These are phyloP conservation scores for Hericium coralloides DNA, from an alignment of 768 basidiomycete genomes.

Conservation along the genomic window DNA sequence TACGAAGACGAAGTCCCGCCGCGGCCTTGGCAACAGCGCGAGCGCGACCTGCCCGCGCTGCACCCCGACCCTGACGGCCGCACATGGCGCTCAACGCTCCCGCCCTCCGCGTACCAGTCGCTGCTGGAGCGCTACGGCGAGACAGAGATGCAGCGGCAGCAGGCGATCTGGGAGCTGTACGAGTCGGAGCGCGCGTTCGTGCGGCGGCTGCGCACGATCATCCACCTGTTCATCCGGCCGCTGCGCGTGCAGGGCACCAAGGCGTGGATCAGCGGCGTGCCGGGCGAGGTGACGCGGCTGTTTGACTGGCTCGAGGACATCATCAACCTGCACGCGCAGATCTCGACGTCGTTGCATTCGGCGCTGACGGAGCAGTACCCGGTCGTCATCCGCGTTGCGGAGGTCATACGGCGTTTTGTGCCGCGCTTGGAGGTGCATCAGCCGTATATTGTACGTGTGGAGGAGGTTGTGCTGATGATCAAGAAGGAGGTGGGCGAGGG, in stretches of 20 bases:
- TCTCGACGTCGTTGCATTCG: conserved; percentile 41
- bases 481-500: conserved; percentile 38
- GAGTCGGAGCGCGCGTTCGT: conserved; percentile 66
- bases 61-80: conserved; percentile 8
- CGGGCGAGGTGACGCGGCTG: conserved; percentile 54
- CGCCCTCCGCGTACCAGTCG: conserved; percentile 22
- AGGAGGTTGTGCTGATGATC: conserved; percentile 46
- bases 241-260: conserved; percentile 63
- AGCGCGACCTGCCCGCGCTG: neutral
- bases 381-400: conserved; percentile 46
- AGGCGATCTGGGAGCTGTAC: conserved; percentile 58
- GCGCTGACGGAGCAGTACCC: conserved; percentile 32
- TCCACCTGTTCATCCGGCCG: conserved; percentile 69
- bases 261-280: conserved; percentile 77
- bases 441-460: conserved; percentile 72
- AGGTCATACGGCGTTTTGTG: conserved; percentile 51
- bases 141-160: conserved; percentile 53
- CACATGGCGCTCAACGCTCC: conserved; percentile 14
- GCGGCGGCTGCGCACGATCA: conserved; percentile 50
- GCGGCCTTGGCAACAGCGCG: neutral
- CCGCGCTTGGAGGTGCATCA: conserved; percentile 74
- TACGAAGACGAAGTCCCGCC: neutral
- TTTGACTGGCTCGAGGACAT: conserved; percentile 91
- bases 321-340: conserved; percentile 60
- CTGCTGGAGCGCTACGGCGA: conserved; percentile 34